Conservation (phyloP, 805 yeast species). For the Ogataea nitratoaversa region DNA sequence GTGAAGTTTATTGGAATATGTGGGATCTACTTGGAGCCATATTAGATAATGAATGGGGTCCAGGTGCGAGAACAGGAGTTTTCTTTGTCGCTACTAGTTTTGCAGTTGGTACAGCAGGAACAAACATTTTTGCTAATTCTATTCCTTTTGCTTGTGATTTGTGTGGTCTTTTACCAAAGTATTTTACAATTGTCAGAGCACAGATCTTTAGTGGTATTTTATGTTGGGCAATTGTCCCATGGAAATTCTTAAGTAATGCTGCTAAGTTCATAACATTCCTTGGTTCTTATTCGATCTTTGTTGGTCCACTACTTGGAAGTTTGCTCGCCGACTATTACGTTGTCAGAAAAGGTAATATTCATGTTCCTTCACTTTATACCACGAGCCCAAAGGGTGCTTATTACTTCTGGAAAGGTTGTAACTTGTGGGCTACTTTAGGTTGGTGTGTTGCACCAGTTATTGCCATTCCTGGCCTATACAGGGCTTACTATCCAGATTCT, state of each 20-base stretch:
- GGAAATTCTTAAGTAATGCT: conserved; percentile 20
- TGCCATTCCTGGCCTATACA: conserved; percentile 28
- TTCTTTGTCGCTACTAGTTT: conserved; percentile 16
- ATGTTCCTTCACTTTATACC: conserved; percentile 19
- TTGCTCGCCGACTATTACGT: conserved; percentile 18
- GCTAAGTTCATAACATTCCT: conserved; percentile 18
- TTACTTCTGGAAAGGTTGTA: conserved; percentile 15
- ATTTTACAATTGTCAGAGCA: conserved; percentile 25
- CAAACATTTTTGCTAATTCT: conserved; percentile 28
- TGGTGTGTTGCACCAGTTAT: conserved; percentile 20
- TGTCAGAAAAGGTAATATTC: conserved; percentile 18
- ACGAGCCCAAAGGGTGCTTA: conserved; percentile 13
- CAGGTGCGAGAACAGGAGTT: conserved; percentile 26
- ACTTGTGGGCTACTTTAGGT: conserved; percentile 13
- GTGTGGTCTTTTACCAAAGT: conserved; percentile 24
- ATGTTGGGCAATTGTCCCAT: conserved; percentile 24
- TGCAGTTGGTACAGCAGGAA: conserved; percentile 27
- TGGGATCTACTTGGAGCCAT: conserved; percentile 27
- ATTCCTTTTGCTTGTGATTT: conserved; percentile 26
- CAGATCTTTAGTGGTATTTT: conserved; percentile 17
- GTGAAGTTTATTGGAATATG: conserved; percentile 26
- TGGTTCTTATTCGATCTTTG: conserved; percentile 21
- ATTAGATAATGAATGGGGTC: conserved; percentile 24
- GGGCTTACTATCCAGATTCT: conserved; percentile 19
- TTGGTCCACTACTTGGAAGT: conserved; percentile 20